phyloP scores from a whole-genome alignment of 1,284 basidiomycete genomes.

The Trametes sp. region DNA sequence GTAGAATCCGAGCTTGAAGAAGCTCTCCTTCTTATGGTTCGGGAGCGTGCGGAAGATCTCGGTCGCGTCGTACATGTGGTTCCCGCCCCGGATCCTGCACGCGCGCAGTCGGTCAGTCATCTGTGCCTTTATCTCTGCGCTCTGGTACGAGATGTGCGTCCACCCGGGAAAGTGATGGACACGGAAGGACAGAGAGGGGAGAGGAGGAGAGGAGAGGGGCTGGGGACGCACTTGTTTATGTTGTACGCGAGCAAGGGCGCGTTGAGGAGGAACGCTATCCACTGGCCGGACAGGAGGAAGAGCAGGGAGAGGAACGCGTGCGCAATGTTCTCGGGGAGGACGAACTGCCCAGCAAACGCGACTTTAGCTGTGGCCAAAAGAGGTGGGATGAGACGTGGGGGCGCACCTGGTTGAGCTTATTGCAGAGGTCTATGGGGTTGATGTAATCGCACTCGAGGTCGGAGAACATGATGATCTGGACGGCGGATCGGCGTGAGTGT shows the following conservation, averaged over 20 bases:
- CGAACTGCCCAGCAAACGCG: conserved; percentile 70
- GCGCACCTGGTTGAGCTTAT: conserved; percentile 96
- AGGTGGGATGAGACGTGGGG: conserved; percentile 1
- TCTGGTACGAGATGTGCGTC: too few relatives aligned
- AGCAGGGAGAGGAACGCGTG: conserved; percentile 91
- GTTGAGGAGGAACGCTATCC: conserved; percentile 93
- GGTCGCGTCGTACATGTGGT: conserved; percentile 99
- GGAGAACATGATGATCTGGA: conserved; percentile 99
- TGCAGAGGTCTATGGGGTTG: conserved; percentile 99
- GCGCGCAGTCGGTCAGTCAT: conserved; percentile 3
- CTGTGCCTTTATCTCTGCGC: not conserved
- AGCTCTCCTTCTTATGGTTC: conserved; percentile 96
- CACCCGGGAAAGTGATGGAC: too few relatives aligned
- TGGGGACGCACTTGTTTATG: conserved; percentile 85
- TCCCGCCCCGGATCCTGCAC: conserved; percentile 87
- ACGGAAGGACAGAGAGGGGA: too few relatives aligned
- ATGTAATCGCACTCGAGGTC: conserved; percentile 99
- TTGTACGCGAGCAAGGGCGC: conserved; percentile 92
- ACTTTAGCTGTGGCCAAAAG: not conserved
- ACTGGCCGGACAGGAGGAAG: conserved; percentile 96
- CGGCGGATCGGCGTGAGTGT: not conserved
- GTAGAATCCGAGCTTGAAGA: conserved; percentile 96
- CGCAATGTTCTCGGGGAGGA: conserved; percentile 94
- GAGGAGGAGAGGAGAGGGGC: not conserved
- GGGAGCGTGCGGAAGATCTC: conserved; percentile 98